A percentile compares a stretch with the other conserved stretches of the same genome.
Conservation (phyloP, 495 filamentous ascomycete species). For the Diplogelasinospora grovesii region DNA sequence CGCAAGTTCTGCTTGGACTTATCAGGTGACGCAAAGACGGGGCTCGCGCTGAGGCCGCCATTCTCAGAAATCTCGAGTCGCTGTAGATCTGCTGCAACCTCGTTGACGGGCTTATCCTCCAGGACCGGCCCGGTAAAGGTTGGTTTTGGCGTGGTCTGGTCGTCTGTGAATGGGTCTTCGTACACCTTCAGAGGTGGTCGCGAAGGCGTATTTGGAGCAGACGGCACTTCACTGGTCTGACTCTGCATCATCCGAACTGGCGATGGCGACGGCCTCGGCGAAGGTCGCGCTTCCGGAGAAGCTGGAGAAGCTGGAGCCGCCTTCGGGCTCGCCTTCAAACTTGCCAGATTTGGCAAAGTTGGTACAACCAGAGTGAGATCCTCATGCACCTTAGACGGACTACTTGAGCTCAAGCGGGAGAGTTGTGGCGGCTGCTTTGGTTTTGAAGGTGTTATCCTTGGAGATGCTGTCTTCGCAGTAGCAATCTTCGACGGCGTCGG, state of each 20-base stretch:
- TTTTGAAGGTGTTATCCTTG: constrained; percentile 35
- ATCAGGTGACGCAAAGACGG: constrained; percentile 36
- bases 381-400: constrained; percentile 37
- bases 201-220: constrained; percentile 24
- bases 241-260: constrained; percentile 9
- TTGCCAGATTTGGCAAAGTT: constrained; percentile 12
- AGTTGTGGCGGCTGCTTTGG: constrained; percentile 18
- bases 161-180: constrained; percentile 53
- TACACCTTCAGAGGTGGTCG: constrained; percentile 46
- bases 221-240: constrained; percentile 14
- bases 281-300: neutral
- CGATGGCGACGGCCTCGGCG: constrained; percentile 7
- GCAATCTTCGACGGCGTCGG: constrained; percentile 28
- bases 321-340: too few species aligned
- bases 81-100: constrained; percentile 40
- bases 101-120: constrained; percentile 46
- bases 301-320: constrained; percentile 10
- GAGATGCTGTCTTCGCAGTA: constrained; percentile 23
- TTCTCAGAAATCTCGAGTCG: constrained; percentile 9
- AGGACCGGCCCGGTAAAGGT: constrained; percentile 38
- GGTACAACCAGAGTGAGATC: constrained; percentile 48
- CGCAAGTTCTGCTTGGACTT: constrained; percentile 46
- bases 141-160: constrained; percentile 37
- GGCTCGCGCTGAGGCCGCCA: constrained; percentile 12
- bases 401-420: constrained; percentile 9